phyloP scores from a whole-genome alignment of 306 rosid species.

The Malus sieversii region DNA sequence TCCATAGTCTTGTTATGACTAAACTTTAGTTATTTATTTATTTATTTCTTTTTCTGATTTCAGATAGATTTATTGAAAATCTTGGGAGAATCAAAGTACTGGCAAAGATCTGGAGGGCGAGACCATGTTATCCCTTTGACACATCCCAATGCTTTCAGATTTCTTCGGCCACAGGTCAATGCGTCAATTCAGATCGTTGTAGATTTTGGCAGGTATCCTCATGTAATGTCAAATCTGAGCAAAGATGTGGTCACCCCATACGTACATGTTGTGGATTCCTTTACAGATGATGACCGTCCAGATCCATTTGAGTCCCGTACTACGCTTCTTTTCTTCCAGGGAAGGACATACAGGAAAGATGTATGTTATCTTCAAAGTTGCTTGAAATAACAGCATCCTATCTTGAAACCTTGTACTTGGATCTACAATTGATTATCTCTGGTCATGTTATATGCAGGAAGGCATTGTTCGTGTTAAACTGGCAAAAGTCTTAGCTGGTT shows the following conservation, averaged over 20 bases:
- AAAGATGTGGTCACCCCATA: conserved; percentile 89
- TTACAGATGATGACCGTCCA: conserved; percentile 46
- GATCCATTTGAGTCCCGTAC: conserved; percentile 82
- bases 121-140: conserved; percentile 91
- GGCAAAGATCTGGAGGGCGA: conserved; percentile 79
- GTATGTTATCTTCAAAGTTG: conserved; percentile 38
- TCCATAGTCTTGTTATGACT: conserved; percentile 10
- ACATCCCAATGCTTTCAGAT: conserved; percentile 97
- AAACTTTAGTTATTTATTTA: background rate
- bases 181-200: conserved; percentile 84
- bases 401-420: conserved; percentile 1
- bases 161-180: conserved; percentile 67
- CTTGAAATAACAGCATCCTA: background rate
- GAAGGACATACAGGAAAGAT: conserved; percentile 77
- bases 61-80: conserved; percentile 70
- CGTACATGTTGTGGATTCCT: conserved; percentile 89
- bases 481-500: conserved; percentile 60
- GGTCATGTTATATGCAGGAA: conserved; percentile 51
- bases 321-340: conserved; percentile 77
- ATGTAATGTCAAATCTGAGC: conserved; percentile 65
- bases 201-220: conserved; percentile 88
- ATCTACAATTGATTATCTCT: conserved; percentile 13
- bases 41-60: conserved; percentile 13
- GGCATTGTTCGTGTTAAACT: conserved; percentile 85
- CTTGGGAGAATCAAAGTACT: conserved; percentile 58